Evolutionary conservation across 768 basidiomycete species (phyloP), one percentile per base, ranked within the genome.

Genomic region (Postia placenta): DNA sequence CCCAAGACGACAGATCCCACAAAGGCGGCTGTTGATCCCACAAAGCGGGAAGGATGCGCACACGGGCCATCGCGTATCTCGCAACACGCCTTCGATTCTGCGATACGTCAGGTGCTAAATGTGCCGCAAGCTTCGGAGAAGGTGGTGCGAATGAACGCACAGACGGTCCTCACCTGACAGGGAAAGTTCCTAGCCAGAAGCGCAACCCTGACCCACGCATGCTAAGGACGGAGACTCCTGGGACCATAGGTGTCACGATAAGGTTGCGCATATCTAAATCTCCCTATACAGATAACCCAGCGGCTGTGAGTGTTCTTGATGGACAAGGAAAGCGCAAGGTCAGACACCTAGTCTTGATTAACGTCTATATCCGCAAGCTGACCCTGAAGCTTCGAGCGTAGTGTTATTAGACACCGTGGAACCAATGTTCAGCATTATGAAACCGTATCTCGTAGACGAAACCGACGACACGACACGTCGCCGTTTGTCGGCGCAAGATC

Each of bases 101-200:
- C 30, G 15, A 15, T 33, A 33, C 30, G 30, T 33, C 30, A 33
- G 15, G 30, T 33, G 30, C 11, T 43, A 43, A 43, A 26, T n/a
- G 24, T 17, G 11, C 42, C 42, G 42, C 42, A n/a, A 43, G 42
- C 42, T 43, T 28, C 24, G 42, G 26, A 43, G 25, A 28, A 43
- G 42, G 5, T 19, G 42, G n/a, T 22, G 26, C 42, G 23, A 43
- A 41, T 12, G 24, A 43, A 25, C 42, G 15, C 15, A 7, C 30
- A 33, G 30, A 33, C 30, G 30, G 30, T 33, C 11, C 26, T 43
- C 23, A 27, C 42, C 42, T 43, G 42, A 43, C 42, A 43, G 17
- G 25, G 42, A 24, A 43, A 19, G 19, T 22, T 23, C 40, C 3
- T 24, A 5, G 17, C 17, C 3, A 23, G 4, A 26, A 24, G 42